These are phyloP conservation scores for Apiospora rasikravindrae DNA, from an alignment of 2,329 filamentous ascomycete genomes.

Conservation along the genomic window DNA sequence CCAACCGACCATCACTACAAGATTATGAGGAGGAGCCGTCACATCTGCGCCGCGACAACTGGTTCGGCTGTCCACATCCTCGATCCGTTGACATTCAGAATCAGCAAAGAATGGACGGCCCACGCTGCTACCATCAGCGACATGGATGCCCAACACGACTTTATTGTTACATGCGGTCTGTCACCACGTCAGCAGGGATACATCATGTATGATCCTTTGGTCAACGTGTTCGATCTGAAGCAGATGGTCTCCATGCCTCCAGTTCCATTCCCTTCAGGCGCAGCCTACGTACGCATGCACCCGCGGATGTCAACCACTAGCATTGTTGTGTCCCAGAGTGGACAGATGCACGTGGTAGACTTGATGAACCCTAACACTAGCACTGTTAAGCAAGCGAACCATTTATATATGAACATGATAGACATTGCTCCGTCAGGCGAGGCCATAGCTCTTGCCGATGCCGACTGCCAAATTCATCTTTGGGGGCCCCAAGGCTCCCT, in stretches of 20 bases:
- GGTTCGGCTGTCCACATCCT: constrained; percentile 85
- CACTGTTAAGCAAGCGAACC: constrained; percentile 82
- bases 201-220: constrained; percentile 87
- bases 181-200: constrained; percentile 80
- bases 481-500: constrained; percentile 89
- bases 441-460: constrained; percentile 80
- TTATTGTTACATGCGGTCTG: constrained; percentile 93
- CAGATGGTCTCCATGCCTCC: constrained; percentile 86
- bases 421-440: constrained; percentile 90
- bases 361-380: constrained; percentile 91
- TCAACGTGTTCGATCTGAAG: constrained; percentile 95
- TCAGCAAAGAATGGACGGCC: constrained; percentile 88
- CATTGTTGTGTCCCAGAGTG: constrained; percentile 88
- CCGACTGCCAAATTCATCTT: constrained; percentile 78
- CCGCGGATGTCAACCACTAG: constrained; percentile 94
- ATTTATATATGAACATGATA: constrained; percentile 77
- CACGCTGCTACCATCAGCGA: constrained; percentile 90
- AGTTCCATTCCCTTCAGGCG: constrained; percentile 89
- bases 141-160: constrained; percentile 96
- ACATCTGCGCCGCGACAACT: constrained; percentile 89
- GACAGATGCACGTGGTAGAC: constrained; percentile 95
- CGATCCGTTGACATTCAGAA: constrained; percentile 76
- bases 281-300: constrained; percentile 95
- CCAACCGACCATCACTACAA: constrained; percentile 79
- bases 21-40: constrained; percentile 88